Evolutionary conservation across 352 stramenopile species (phyloP).

Genomic region (Phytophthora ramorum): DNA sequence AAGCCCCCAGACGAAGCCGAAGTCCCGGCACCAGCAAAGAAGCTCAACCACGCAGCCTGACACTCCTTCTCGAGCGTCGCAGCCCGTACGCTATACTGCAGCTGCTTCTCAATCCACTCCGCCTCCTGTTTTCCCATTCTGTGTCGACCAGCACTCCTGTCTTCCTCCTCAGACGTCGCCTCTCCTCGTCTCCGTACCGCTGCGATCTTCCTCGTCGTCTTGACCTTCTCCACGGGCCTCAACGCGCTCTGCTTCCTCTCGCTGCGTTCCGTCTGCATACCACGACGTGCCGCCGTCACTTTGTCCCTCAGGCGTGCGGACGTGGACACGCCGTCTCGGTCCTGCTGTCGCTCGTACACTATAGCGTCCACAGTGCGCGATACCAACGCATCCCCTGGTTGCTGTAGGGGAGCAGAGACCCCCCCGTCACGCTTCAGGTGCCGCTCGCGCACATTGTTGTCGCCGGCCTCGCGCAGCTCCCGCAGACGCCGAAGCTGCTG

Average conservation of each 20-base stretch:
- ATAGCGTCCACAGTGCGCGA: constrained; percentile 58
- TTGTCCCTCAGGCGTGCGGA: constrained; percentile 41
- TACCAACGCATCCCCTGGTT: not conserved
- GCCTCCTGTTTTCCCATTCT: constrained; percentile 48
- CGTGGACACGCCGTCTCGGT: constrained; percentile 19
- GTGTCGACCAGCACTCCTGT: constrained; percentile 10
- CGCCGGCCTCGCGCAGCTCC: constrained; percentile 43
- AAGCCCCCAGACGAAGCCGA: constrained; percentile 9
- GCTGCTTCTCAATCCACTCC: constrained; percentile 74
- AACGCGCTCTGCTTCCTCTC: constrained; percentile 20
- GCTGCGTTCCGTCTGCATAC: constrained; percentile 58
- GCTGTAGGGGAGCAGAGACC: not conserved
- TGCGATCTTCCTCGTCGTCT: constrained; percentile 42
- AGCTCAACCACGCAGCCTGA: constrained; percentile 52
- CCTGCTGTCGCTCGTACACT: constrained; percentile 39
- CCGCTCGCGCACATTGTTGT: constrained; percentile 40
- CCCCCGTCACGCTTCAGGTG: constrained; percentile 35
- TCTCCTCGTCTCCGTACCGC: constrained; percentile 40
- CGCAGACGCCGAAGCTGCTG: constrained; percentile 62
- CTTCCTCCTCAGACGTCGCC: not conserved
- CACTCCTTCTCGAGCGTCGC: constrained; percentile 64
- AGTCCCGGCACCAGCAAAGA: constrained; percentile 46
- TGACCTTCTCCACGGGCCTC: constrained; percentile 1
- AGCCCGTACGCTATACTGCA: constrained; percentile 50
- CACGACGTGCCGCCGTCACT: constrained; percentile 49